Percentiles rank a stretch among this genome's conserved stretches.
phyloP scores from a whole-genome alignment of 345 rosid species.

The Citrus mangshanensis region DNA sequence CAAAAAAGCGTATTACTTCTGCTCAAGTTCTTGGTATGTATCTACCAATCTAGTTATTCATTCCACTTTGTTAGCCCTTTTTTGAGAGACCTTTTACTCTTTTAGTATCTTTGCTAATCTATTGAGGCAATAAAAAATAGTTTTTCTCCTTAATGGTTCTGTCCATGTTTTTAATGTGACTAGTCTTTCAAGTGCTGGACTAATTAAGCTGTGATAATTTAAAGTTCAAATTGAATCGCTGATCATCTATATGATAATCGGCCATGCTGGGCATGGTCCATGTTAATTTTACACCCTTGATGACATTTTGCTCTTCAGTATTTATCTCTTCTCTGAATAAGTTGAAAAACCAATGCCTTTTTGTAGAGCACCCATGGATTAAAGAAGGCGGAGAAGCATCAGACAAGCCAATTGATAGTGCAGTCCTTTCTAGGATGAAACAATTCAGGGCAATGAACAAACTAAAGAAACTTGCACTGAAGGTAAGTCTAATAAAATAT shows the following conservation, averaged over 20 bases:
- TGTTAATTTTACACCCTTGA: neutral
- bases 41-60: neutral
- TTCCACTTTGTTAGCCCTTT: neutral
- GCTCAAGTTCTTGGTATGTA: conserved; percentile 67
- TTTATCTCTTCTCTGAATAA: neutral
- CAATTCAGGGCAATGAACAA: conserved; percentile 96
- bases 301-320: neutral
- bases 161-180: neutral
- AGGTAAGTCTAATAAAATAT: conserved; percentile 38
- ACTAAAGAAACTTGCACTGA: conserved; percentile 85
- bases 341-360: neutral
- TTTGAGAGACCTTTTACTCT: neutral
- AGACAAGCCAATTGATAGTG: conserved; percentile 86
- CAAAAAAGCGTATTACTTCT: conserved; percentile 62
- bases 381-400: conserved; percentile 76
- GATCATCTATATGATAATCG: neutral
- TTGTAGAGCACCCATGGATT: conserved; percentile 70
- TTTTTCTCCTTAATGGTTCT: neutral
- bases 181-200: neutral
- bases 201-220: neutral
- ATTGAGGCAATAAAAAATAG: neutral
- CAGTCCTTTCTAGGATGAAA: conserved; percentile 90
- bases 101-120: neutral
- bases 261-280: neutral
- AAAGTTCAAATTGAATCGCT: neutral